A percentile compares a stretch with the other conserved stretches of the same genome.
These are phyloP conservation scores for Yamadazyma pseudoaaseri DNA, from an alignment of 1,139 yeast species.

Conservation along the genomic window DNA sequence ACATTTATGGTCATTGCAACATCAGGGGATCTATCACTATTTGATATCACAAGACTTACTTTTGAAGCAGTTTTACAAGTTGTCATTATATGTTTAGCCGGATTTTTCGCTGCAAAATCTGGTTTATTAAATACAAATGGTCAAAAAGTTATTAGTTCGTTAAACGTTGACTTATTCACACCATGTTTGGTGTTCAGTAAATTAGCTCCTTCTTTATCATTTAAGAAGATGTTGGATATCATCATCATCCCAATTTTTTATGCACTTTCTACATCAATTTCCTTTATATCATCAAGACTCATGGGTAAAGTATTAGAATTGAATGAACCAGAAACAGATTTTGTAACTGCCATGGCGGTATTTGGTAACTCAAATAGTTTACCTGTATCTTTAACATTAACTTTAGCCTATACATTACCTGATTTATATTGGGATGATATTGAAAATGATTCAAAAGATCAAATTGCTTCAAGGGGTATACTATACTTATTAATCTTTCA, in stretches of 20 bases:
- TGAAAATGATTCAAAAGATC: slow-evolving; percentile 62
- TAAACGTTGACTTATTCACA: slow-evolving; percentile 79
- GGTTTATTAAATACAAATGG: slow-evolving; percentile 60
- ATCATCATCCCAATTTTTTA: slow-evolving; percentile 73
- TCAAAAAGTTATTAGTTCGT: slow-evolving; percentile 62
- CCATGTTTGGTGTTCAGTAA: slow-evolving; percentile 83
- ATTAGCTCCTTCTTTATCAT: slow-evolving; percentile 70
- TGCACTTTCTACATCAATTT: slow-evolving; percentile 61
- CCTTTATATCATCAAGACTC: slow-evolving; percentile 53
- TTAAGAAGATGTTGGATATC: slow-evolving; percentile 66
- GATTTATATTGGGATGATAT: slow-evolving; percentile 74
- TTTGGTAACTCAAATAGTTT: slow-evolving; percentile 81
- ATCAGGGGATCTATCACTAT: slow-evolving; percentile 41
- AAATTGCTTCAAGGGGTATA: slow-evolving; percentile 78
- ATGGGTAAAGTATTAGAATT: slow-evolving; percentile 49
- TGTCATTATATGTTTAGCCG: slow-evolving; percentile 68
- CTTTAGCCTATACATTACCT: slow-evolving; percentile 71
- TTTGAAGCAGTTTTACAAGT: slow-evolving; percentile 80
- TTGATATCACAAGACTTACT: slow-evolving; percentile 60
- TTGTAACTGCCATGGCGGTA: slow-evolving; percentile 86
- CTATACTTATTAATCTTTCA: slow-evolving; percentile 76
- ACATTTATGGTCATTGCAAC: slow-evolving; percentile 1
- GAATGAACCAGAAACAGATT: slow-evolving; percentile 67
- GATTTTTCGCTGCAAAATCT: slow-evolving; percentile 63
- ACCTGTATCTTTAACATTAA: slow-evolving; percentile 74